Evolutionary conservation across 345 rosid genomes (phyloP).

Genomic region (Moricandia moricandioides): DNA sequence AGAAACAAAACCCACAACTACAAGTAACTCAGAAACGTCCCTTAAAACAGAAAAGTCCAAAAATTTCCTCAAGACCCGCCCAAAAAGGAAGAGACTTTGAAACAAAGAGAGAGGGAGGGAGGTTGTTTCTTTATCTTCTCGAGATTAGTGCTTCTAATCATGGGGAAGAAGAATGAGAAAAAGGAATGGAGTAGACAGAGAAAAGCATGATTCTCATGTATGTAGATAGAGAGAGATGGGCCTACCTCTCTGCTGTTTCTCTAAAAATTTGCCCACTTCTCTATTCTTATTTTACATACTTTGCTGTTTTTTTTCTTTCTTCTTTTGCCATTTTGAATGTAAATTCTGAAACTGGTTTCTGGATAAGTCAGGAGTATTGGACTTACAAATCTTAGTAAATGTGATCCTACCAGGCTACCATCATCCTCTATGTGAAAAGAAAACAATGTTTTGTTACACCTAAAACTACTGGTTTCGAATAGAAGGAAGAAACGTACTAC

Average conservation of each 20-base stretch:
- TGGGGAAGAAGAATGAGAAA: constrained; percentile 18
- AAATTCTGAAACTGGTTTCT: neutral
- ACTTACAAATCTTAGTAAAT: neutral
- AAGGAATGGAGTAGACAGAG: neutral
- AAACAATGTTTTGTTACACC: too few relatives aligned
- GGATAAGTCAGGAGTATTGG: neutral
- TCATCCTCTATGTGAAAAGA: too few relatives aligned
- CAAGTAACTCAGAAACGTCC: constrained; percentile 22
- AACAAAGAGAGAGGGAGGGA: constrained; percentile 12
- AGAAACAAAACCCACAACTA: constrained; percentile 21
- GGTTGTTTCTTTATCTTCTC: neutral
- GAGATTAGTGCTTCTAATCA: constrained; percentile 21
- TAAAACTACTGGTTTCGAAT: too few relatives aligned
- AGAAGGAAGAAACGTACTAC: too few relatives aligned
- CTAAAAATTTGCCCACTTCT: constrained; percentile 8
- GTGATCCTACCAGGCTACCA: neutral
- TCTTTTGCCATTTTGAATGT: neutral
- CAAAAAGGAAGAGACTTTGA: constrained; percentile 30
- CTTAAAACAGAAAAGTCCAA: constrained; percentile 14
- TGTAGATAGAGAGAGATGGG: neutral
- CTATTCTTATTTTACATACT: neutral
- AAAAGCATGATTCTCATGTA: constrained; percentile 26
- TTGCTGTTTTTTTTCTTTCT: neutral
- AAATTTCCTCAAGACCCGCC: constrained; percentile 31
- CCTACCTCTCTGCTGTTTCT: constrained; percentile 23